A percentile compares a stretch with the other conserved stretches of the same genome.
Conservation (phyloP, 371 early-diverging fungal species). For the Mortierella sp. region DNA sequence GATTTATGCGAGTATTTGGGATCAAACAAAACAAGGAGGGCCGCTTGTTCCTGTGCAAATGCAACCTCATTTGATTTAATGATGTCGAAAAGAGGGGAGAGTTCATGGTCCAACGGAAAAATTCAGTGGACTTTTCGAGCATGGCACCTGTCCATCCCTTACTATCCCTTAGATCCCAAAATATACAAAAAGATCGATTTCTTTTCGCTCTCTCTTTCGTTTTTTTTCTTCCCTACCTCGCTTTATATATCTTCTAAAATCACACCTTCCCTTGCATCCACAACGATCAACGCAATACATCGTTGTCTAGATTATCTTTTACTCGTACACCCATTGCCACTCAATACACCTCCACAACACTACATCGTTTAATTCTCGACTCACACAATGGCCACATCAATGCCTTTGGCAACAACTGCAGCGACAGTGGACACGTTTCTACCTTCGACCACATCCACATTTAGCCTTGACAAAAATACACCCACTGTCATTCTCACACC, state of each 20-base stretch:
- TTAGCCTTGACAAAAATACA: background rate
- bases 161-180: background rate
- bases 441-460: background rate
- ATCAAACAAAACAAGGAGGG: constrained; percentile 2
- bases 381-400: background rate
- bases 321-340: background rate
- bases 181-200: constrained; percentile 2
- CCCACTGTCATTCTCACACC: background rate
- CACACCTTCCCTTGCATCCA: too few relatives aligned
- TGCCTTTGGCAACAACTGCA: background rate
- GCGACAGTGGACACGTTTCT: background rate
- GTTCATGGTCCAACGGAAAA: background rate
- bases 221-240: background rate
- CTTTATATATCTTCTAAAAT: background rate
- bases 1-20: background rate
- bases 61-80: background rate
- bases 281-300: too few relatives aligned
- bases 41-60: background rate
- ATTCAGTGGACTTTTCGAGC: background rate
- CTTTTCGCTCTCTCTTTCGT: background rate
- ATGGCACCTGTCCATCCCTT: background rate
- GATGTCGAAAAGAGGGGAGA: background rate
- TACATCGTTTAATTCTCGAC: background rate
- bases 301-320: too few relatives aligned
- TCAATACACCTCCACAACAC: background rate